Evolutionary conservation across 1,139 yeast species (phyloP).

Genomic region (Blastobotrys niveus): DNA sequence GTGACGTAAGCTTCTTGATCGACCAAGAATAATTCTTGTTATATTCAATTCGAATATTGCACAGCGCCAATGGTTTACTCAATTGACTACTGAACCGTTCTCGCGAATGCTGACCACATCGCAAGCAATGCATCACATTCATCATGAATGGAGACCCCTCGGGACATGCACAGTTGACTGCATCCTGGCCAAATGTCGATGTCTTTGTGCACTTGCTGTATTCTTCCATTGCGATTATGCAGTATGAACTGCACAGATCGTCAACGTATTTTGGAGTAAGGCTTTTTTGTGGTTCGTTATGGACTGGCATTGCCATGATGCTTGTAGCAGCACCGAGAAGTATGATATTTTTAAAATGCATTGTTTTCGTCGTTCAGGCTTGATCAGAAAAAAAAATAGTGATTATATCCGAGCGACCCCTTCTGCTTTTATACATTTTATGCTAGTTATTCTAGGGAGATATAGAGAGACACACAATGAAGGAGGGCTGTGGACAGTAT

Average conservation of each 20-base stretch:
- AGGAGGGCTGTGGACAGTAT: no score
- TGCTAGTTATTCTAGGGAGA: not conserved
- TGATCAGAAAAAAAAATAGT: no score
- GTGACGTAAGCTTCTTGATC: no score
- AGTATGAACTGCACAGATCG: constrained; percentile 2
- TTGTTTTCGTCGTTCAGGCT: no score
- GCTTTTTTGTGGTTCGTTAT: not conserved
- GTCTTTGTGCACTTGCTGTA: constrained; percentile 2
- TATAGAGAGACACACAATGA: not conserved
- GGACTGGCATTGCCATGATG: not conserved
- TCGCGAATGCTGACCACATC: constrained; percentile 1
- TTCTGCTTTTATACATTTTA: not conserved
- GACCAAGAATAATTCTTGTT: constrained; percentile 2
- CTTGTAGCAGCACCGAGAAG: not conserved
- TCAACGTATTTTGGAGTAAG: constrained; percentile 1
- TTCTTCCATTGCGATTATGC: constrained; percentile 1
- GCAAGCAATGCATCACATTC: not conserved
- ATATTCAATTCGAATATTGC: constrained; percentile 1
- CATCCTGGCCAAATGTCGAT: no score
- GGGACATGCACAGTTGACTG: not conserved
- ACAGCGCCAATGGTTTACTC: not conserved
- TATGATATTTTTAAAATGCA: no score
- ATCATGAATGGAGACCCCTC: not conserved
- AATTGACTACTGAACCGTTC: not conserved
- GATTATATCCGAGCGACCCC: not conserved